Evolutionary conservation across 768 basidiomycete genomes (phyloP), one percentile per base, ranked within the genome.

Genomic region (Kwoniella botswanensis): DNA sequence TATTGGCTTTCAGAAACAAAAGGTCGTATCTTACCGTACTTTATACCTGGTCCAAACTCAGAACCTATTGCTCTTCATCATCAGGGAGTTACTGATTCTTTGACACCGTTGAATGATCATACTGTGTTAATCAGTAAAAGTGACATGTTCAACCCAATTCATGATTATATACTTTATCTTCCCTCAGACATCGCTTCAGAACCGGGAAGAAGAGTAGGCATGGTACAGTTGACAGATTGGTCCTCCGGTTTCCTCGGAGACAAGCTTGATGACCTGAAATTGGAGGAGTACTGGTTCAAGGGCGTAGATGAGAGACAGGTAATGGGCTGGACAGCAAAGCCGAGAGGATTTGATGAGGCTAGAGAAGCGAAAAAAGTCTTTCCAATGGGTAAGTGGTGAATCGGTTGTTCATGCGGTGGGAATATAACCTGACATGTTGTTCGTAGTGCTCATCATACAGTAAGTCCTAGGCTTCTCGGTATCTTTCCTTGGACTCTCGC

Each of bases 241-340:
- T 87, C 91, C 0, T 86, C 85, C 52, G 80, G 86, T 10, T 86
- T 86, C 6, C 82, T 94, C 60, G 75, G 43, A 18, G 71, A 59
- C n/a, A 63, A 52, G 18, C 68, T 78, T 0, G 68, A 71, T 22
- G 75, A 65, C 0, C 62, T 79, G 6, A 83, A 86, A 60, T 87
- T 84, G 11, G 90, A 95, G 76, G 89, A 92, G 68, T 92, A 97
- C 79, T 93, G 90, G 89, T 98, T 97, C 85, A 88, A 89, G 70
- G 96, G 96, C 9, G 92, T 92, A 2, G 84, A 90, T 74, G 88
- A 88, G 12, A 88, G 87, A 81, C 77, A 88, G 41, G 89, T 98
- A 15, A 94, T 97, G 56, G 94, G 93, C 6, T 98, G 91, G 91
- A 85, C 89, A 13, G 73, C 94, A 67, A 92, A 90, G 74, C 96